Percentiles rank a stretch among this genome's conserved stretches.
Conservation (phyloP, 2,329 filamentous ascomycete species). For the Nigrograna mackinnonii region DNA sequence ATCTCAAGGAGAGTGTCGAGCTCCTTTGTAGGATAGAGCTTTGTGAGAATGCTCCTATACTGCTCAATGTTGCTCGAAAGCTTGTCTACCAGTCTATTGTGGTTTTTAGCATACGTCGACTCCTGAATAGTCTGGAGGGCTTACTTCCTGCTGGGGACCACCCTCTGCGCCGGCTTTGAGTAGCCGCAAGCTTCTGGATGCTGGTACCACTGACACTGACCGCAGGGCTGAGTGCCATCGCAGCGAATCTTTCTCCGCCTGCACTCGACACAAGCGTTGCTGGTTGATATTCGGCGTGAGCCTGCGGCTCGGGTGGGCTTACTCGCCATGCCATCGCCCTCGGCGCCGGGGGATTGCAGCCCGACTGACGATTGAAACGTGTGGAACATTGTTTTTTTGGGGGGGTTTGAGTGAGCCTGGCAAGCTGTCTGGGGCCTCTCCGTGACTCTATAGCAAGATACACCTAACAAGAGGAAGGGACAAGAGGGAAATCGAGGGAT, state of each 20-base stretch:
- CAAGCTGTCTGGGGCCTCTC: too few species aligned
- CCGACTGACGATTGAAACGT: constrained; percentile 46
- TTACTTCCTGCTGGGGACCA: constrained; percentile 78
- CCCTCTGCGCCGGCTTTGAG: constrained; percentile 76
- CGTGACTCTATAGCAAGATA: too few species aligned
- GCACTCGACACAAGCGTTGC: constrained; percentile 74
- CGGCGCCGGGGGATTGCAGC: constrained; percentile 33
- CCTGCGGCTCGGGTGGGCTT: constrained; percentile 41
- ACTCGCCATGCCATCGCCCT: constrained; percentile 31
- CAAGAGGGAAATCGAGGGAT: neutral
- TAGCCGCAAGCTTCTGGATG: constrained; percentile 80
- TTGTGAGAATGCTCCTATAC: constrained; percentile 46
- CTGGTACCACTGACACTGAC: constrained; percentile 80
- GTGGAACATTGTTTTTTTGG: constrained; percentile 44
- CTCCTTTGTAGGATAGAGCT: constrained; percentile 47
- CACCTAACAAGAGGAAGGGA: too few species aligned
- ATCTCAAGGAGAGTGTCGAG: constrained; percentile 44
- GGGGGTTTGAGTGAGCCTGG: neutral
- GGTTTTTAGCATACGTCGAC: constrained; percentile 62
- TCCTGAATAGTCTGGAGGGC: constrained; percentile 25
- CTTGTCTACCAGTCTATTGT: constrained; percentile 62
- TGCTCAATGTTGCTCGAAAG: constrained; percentile 55
- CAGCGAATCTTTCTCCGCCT: constrained; percentile 83
- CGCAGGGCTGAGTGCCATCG: constrained; percentile 79
- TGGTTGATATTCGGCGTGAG: constrained; percentile 51